Conservation (phyloP, 179 eudicot species). For the Vitellaria paradoxa region DNA sequence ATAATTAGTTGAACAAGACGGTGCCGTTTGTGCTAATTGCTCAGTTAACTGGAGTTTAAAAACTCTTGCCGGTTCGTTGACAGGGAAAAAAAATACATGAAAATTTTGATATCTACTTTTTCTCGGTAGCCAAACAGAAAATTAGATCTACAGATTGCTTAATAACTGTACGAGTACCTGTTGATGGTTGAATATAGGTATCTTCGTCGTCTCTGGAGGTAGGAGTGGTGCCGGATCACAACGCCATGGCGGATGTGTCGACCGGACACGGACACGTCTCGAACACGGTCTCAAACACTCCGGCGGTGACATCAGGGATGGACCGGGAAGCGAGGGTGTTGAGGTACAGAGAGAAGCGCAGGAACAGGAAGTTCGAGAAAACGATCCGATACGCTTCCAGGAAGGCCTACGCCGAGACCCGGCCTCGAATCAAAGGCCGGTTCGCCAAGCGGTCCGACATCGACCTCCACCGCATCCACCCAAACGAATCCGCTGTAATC, state of each 20-base stretch:
- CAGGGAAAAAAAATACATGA: too few species aligned
- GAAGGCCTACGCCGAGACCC: slow-evolving; percentile 75
- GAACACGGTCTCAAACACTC: slow-evolving; percentile 24
- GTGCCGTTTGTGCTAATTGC: too few species aligned
- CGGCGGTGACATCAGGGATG: slow-evolving; percentile 27
- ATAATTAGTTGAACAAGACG: too few species aligned
- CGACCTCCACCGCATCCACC: slow-evolving; percentile 23
- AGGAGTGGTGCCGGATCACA: slow-evolving; percentile 80
- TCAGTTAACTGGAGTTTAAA: too few species aligned
- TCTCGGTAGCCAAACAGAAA: background rate
- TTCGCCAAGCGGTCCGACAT: slow-evolving; percentile 59
- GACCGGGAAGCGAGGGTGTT: slow-evolving; percentile 76
- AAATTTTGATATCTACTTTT: background rate
- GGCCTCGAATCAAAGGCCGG: slow-evolving; percentile 75
- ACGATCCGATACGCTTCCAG: slow-evolving; percentile 77
- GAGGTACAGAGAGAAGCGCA: slow-evolving; percentile 81
- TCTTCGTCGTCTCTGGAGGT: slow-evolving; percentile 74
- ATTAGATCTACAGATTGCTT: background rate
- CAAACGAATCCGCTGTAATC: slow-evolving; percentile 5
- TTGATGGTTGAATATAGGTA: slow-evolving; percentile 28
- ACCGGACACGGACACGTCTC: slow-evolving; percentile 13
- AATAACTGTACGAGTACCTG: background rate
- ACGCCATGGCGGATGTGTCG: slow-evolving; percentile 32
- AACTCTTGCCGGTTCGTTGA: too few species aligned
- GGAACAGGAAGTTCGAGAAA: slow-evolving; percentile 77